phyloP scores from a whole-genome alignment of 169 alveolate species.

The Theileria equi region DNA sequence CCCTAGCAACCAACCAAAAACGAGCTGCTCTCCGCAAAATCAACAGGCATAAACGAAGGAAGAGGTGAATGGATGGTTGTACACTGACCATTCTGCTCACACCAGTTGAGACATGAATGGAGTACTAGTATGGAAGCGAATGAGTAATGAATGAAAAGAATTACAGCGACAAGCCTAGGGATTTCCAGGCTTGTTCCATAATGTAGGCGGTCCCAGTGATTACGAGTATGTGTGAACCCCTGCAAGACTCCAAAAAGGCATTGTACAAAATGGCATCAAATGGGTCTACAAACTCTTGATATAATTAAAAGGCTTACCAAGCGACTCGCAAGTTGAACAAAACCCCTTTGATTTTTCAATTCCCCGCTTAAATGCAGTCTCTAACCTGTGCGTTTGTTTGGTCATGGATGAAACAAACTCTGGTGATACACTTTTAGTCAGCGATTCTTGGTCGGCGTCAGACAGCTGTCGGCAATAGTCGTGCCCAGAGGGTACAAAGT shows the following conservation, averaged over 20 bases:
- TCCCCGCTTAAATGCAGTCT: background rate
- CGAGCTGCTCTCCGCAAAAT: conserved; percentile 3
- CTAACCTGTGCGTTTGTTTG: background rate
- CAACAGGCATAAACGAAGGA: background rate
- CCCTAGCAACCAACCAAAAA: conserved; percentile 3
- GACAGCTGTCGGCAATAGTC: background rate
- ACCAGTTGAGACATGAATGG: too few relatives aligned
- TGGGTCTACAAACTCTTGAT: conserved; percentile 7
- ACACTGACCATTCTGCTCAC: too few relatives aligned
- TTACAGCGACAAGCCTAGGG: too few relatives aligned
- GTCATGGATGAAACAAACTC: background rate
- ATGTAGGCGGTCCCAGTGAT: conserved; percentile 61
- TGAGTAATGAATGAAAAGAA: too few relatives aligned
- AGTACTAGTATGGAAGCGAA: too few relatives aligned
- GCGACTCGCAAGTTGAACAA: background rate
- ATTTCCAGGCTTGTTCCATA: conserved; percentile 43
- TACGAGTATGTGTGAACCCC: conserved; percentile 45
- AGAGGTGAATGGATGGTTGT: background rate
- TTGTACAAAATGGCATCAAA: conserved; percentile 51
- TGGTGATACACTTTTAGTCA: background rate
- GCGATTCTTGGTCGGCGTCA: background rate
- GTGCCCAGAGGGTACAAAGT: background rate
- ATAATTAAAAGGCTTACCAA: background rate
- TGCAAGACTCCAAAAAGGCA: conserved; percentile 64
- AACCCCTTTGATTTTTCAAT: conserved; percentile 1